Conservation (phyloP, 2,329 filamentous ascomycete genomes). For the Diplodia corticola region DNA sequence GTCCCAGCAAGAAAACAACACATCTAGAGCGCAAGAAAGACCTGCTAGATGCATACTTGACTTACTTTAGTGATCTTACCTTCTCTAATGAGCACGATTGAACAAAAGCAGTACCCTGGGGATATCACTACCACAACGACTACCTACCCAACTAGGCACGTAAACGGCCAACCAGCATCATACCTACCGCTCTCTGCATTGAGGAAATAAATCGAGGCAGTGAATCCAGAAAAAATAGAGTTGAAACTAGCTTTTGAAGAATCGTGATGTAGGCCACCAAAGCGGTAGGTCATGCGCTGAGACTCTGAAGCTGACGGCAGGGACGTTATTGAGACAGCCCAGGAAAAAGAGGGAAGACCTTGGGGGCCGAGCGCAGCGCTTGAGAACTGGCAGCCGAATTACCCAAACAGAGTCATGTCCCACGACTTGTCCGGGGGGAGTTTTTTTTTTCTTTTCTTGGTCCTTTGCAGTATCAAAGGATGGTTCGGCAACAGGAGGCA, state of each 20-base stretch:
- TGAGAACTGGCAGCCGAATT: neutral
- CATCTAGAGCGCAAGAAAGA: conserved; percentile 1
- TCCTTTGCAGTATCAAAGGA: neutral
- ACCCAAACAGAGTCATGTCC: neutral
- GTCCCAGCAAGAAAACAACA: conserved; percentile 7
- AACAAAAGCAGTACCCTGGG: neutral
- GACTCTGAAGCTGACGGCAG: neutral
- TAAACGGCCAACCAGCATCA: conserved; percentile 6
- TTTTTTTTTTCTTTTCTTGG: neutral
- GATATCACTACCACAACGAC: neutral
- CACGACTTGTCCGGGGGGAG: neutral
- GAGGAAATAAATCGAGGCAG: neutral
- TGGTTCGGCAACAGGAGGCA: neutral
- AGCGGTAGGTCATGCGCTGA: neutral
- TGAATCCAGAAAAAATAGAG: neutral
- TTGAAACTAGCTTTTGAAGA: neutral
- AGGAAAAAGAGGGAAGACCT: neutral
- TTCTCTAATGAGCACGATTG: neutral
- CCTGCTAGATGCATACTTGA: conserved; percentile 8
- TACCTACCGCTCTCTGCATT: conserved; percentile 1
- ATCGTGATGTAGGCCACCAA: neutral
- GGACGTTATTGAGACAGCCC: neutral
- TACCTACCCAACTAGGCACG: conserved; percentile 13
- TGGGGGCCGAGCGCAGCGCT: neutral
- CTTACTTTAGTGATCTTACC: conserved; percentile 17